A percentile compares a stretch with the other conserved stretches of the same genome.
Conservation (phyloP, 768 basidiomycete species). For the Tubosaeta sp. region DNA sequence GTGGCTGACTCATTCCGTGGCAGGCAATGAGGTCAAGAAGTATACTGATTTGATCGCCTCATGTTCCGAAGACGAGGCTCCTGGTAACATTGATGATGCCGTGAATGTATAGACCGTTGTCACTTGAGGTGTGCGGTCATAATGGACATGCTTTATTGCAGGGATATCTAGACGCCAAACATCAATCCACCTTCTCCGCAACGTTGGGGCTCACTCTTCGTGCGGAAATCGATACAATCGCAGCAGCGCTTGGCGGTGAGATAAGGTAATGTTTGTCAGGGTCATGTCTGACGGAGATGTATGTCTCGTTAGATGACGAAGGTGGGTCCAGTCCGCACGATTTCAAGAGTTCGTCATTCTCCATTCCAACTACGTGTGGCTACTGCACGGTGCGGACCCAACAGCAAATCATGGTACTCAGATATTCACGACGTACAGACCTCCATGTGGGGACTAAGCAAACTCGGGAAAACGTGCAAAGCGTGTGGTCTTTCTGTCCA, state of each 20-base stretch:
- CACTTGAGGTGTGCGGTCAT: not conserved
- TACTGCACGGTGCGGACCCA: slow-evolving; percentile 65
- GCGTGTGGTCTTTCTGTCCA: slow-evolving; percentile 77
- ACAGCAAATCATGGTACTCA: not conserved
- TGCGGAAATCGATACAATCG: slow-evolving; percentile 62
- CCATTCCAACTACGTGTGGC: slow-evolving; percentile 76
- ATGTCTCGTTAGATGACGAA: slow-evolving; percentile 54
- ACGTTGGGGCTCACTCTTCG: slow-evolving; percentile 55
- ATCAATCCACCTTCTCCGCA: slow-evolving; percentile 51
- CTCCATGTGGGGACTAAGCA: slow-evolving; percentile 84
- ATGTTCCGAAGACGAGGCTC: slow-evolving; percentile 42
- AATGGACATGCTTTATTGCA: slow-evolving; percentile 25
- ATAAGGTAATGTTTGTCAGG: not conserved
- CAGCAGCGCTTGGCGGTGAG: slow-evolving; percentile 60
- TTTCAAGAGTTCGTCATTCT: slow-evolving; percentile 84
- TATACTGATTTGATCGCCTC: slow-evolving; percentile 43
- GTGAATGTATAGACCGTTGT: slow-evolving; percentile 16
- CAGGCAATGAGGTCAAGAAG: slow-evolving; percentile 56
- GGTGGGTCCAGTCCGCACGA: slow-evolving; percentile 67
- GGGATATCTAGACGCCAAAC: slow-evolving; percentile 61
- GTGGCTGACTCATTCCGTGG: slow-evolving; percentile 4
- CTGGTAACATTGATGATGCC: slow-evolving; percentile 49
- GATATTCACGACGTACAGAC: slow-evolving; percentile 39
- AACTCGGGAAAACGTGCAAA: slow-evolving; percentile 83
- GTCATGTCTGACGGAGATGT: slow-evolving; percentile 8